phyloP scores from a whole-genome alignment of 768 basidiomycete species.

The Lyophyllum shimeji region DNA sequence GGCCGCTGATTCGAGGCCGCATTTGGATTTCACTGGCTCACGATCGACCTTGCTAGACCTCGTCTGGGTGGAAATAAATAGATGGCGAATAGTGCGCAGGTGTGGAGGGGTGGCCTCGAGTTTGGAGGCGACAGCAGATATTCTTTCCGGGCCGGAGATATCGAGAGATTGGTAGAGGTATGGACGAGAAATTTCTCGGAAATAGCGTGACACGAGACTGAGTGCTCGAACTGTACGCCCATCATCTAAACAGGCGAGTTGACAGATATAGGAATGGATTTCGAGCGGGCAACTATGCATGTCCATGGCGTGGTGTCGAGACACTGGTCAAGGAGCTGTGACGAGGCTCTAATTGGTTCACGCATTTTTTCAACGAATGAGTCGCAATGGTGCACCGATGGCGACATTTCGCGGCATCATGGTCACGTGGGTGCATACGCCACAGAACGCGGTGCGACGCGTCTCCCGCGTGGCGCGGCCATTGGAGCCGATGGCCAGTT shows the following conservation, averaged over 20 bases:
- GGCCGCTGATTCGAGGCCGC: conserved; percentile 11
- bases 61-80: conserved; percentile 41
- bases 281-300: conserved; percentile 43
- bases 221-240: conserved; percentile 36
- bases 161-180: conserved; percentile 41
- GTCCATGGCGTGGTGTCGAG: conserved; percentile 6
- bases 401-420: conserved; percentile 24
- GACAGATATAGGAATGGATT: conserved; percentile 43
- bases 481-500: not conserved
- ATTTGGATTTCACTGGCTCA: conserved; percentile 8
- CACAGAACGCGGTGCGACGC: not conserved
- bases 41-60: conserved; percentile 6
- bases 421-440: conserved; percentile 11
- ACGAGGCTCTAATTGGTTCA: not conserved
- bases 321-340: not conserved
- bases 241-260: conserved; percentile 40
- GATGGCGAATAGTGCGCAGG: conserved; percentile 38
- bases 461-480: not conserved
- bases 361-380: conserved; percentile 4
- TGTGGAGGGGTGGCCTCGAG: conserved; percentile 34
- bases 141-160: conserved; percentile 27
- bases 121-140: conserved; percentile 25
- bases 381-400: conserved; percentile 21
- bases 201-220: conserved; percentile 38
- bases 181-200: conserved; percentile 34